These are phyloP conservation scores for thale cress (Arabidopsis thaliana) DNA, from an alignment of 345 rosid genomes.

Conservation along the genomic window DNA sequence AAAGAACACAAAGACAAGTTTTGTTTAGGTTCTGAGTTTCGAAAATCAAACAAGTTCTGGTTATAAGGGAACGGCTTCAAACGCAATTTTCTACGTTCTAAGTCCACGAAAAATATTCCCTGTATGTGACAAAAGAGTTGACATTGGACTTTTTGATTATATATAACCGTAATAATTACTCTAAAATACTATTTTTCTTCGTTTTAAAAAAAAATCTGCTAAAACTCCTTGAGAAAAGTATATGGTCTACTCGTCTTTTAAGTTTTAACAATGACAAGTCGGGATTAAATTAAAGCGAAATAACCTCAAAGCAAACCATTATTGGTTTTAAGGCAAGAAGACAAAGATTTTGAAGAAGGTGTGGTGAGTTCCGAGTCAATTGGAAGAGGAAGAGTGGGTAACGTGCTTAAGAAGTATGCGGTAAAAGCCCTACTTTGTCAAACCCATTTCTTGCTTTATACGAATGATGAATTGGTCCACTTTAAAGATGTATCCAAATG, in stretches of 20 bases:
- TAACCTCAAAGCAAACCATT: conserved; percentile 3
- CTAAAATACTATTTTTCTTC: conserved; percentile 9
- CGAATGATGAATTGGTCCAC: neutral
- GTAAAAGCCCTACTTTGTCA: neutral
- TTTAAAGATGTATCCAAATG: too few species aligned
- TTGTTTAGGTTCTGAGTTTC: neutral
- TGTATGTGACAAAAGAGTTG: conserved; percentile 13
- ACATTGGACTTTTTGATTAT: conserved; percentile 5
- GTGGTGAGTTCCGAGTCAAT: neutral
- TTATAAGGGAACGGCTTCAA: conserved; percentile 13
- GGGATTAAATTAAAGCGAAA: neutral
- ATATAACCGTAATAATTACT: conserved; percentile 18
- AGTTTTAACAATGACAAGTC: conserved; percentile 24
- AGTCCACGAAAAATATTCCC: conserved; percentile 12
- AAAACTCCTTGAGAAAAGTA: neutral
- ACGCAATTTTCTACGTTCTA: conserved; percentile 16
- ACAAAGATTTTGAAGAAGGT: neutral
- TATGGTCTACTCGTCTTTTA: neutral
- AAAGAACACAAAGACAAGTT: neutral
- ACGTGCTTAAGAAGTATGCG: neutral
- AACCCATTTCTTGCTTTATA: neutral
- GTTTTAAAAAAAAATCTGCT: neutral
- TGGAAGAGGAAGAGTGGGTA: neutral
- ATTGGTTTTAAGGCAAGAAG: neutral
- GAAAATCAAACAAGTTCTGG: neutral